Evolutionary conservation across 176 grass and related monocot species (phyloP), one percentile per base, ranked within the genome.

Genomic region (Musa beccarii): DNA sequence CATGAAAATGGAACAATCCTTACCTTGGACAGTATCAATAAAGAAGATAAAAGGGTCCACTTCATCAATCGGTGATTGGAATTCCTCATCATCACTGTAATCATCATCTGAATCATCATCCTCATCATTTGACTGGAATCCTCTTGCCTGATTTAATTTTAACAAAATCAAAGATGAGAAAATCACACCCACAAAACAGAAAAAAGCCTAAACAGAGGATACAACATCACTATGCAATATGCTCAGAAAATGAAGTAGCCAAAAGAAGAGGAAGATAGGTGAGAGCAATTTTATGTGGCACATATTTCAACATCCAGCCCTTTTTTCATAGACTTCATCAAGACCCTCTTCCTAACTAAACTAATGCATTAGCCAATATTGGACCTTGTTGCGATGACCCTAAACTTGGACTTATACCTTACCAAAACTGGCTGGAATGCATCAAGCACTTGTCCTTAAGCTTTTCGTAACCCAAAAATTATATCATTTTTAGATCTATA

Each of bases 31-130:
- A 1, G 78, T 85, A 75, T 93, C 94, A 29, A 97, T 84, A 80
- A 97, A 97, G 66, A 97, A 97, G 70, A 97, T 87, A 84, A 97
- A 97, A 1, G 88, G 90, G 49, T 97, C 94, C 75, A 97, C 88
- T 77, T 91, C 90, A 87, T 97, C 94, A 59, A 97, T 93, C 23
- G 94, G 94, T 23, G 90, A 90, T 68, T 89, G 86, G 54, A 97
- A 13, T 53, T 97, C 94, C 69, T 97, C 94, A 0, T 89, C 90
- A 19, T 93, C 88, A 67, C 88, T 94, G 71, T 85, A 97, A 83
- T 89, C 93, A 49, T 97, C 93, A 75, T 97, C 93, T 0, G 87
- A 86, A 10, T 97, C 86, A 53, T 97, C 90, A 51, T 97, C 84
- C 8, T 86, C 82, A 25, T 97, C 90, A 62, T 82, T 86, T 79